Conservation (phyloP, 1,284 basidiomycete species). For the Cryptococcus deneoformans region DNA sequence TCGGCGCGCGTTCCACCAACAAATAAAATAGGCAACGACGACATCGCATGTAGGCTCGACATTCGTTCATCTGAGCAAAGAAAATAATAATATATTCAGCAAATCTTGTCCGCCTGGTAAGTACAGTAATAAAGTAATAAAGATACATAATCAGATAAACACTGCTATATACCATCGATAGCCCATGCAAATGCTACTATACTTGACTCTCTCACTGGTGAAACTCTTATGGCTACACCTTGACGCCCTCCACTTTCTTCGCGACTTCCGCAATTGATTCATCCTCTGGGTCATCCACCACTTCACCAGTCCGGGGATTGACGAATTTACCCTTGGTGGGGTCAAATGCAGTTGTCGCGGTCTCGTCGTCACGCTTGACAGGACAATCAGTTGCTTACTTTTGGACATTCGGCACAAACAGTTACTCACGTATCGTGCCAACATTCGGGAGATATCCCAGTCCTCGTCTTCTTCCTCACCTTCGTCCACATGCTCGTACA, state of each 20-base stretch:
- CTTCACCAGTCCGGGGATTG: neutral
- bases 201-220: too few relatives aligned
- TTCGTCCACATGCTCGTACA: constrained; percentile 84
- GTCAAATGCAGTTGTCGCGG: constrained; percentile 43
- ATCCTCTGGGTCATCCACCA: neutral
- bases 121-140: neutral
- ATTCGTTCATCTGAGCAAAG: too few relatives aligned
- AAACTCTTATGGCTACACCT: constrained; percentile 4
- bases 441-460: constrained; percentile 48
- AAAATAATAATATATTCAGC: too few relatives aligned
- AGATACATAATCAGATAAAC: neutral
- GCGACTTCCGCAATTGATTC: constrained; percentile 11
- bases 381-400: constrained; percentile 19
- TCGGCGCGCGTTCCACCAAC: too few relatives aligned
- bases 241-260: constrained; percentile 12
- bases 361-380: constrained; percentile 61
- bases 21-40: too few relatives aligned
- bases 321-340: constrained; percentile 54
- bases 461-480: constrained; percentile 49
- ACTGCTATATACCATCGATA: too few relatives aligned
- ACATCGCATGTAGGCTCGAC: too few relatives aligned
- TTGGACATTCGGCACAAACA: constrained; percentile 49
- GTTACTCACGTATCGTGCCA: constrained; percentile 50
- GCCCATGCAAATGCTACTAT: too few relatives aligned
- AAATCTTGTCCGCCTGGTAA: too few relatives aligned